Evolutionary conservation across 2,329 filamentous ascomycete genomes (phyloP).

Genomic region (Colletotrichum orchidophilum): DNA sequence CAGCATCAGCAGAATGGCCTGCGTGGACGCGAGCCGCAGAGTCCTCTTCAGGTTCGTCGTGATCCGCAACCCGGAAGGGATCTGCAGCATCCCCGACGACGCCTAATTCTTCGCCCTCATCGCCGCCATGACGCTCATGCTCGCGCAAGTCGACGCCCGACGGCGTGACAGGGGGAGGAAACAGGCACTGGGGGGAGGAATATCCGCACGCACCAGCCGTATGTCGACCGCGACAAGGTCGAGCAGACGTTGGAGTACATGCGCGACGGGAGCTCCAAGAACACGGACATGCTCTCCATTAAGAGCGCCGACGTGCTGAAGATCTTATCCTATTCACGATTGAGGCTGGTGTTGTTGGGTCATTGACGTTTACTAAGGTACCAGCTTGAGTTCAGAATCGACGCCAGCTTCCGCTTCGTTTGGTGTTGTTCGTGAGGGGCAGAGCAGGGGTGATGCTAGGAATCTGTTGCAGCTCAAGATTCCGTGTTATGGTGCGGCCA

Average conservation of each 20-base stretch:
- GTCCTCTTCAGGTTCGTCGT: slow-evolving; percentile 46
- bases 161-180: slow-evolving; percentile 33
- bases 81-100: slow-evolving; percentile 37
- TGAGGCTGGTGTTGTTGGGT: slow-evolving; percentile 41
- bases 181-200: no score
- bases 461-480: slow-evolving; percentile 23
- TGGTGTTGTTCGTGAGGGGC: neutral
- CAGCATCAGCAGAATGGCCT: slow-evolving; percentile 44
- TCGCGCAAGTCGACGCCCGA: slow-evolving; percentile 48
- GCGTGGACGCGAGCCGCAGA: slow-evolving; percentile 50
- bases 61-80: slow-evolving; percentile 41
- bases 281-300: slow-evolving; percentile 43
- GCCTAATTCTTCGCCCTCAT: slow-evolving; percentile 50
- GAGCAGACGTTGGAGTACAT: slow-evolving; percentile 49
- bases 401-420: neutral
- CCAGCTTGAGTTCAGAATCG: neutral
- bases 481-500: slow-evolving; percentile 44
- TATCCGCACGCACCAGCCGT: slow-evolving; percentile 48
- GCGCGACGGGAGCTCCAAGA: slow-evolving; percentile 39
- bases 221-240: slow-evolving; percentile 51
- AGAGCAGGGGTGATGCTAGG: neutral
- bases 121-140: slow-evolving; percentile 48
- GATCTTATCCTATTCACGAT: slow-evolving; percentile 45
- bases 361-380: slow-evolving; percentile 19
- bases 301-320: slow-evolving; percentile 43